Percentiles rank a stretch among this genome's conserved stretches.
Evolutionary conservation across 108 stramenopile species (phyloP).

Genomic region (Discostella pseudostelligera): DNA sequence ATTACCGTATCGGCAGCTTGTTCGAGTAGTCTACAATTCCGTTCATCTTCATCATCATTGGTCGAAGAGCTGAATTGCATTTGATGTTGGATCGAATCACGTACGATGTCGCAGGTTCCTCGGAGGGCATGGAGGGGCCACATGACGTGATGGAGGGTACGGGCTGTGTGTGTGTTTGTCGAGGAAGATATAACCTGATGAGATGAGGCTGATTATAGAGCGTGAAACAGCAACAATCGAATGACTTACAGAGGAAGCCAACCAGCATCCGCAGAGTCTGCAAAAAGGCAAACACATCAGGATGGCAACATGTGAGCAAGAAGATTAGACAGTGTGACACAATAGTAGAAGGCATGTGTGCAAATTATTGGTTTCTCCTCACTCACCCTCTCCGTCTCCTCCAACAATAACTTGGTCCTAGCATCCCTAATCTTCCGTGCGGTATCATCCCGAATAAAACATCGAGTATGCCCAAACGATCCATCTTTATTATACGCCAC

Average conservation of each 20-base stretch:
- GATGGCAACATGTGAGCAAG: not conserved
- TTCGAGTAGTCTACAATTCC: slow-evolving; percentile 14
- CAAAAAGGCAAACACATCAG: not conserved
- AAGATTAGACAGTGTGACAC: too few relatives aligned
- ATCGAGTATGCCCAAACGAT: slow-evolving; percentile 51
- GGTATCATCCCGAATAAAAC: slow-evolving; percentile 59
- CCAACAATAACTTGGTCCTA: slow-evolving; percentile 23
- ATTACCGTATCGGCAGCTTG: slow-evolving; percentile 25
- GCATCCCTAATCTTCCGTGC: slow-evolving; percentile 42
- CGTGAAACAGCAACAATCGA: too few relatives aligned
- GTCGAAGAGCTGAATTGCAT: not conserved
- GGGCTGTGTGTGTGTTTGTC: slow-evolving; percentile 4
- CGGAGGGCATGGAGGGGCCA: slow-evolving; percentile 39
- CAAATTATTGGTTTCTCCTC: not conserved
- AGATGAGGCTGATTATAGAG: too few relatives aligned
- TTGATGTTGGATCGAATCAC: slow-evolving; percentile 22
- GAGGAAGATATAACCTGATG: not conserved
- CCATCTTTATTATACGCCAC: slow-evolving; percentile 51
- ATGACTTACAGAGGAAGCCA: slow-evolving; percentile 28
- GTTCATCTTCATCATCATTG: slow-evolving; percentile 9
- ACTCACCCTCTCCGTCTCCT: slow-evolving; percentile 38
- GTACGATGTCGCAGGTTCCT: slow-evolving; percentile 28
- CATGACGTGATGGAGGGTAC: slow-evolving; percentile 50
- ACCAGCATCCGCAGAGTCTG: slow-evolving; percentile 32
- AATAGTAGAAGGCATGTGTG: too few relatives aligned